These are phyloP conservation scores for Immersiella caudata DNA, from an alignment of 495 filamentous ascomycete genomes.

Conservation along the genomic window DNA sequence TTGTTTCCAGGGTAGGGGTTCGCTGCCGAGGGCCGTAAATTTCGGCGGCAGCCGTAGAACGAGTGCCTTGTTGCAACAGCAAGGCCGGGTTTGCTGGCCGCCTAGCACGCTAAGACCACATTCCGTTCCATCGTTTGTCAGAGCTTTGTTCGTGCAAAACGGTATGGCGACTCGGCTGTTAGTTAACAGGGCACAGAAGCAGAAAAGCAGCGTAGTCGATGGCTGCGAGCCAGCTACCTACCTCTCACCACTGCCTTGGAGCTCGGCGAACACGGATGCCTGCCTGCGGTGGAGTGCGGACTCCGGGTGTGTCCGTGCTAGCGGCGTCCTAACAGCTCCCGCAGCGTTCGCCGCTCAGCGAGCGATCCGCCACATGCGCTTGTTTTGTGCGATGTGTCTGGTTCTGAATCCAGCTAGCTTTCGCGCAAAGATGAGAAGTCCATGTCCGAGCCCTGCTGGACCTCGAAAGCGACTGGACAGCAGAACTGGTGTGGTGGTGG, in stretches of 20 bases:
- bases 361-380: background rate
- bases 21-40: constrained; percentile 15
- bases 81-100: background rate
- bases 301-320: too few species aligned
- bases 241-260: background rate
- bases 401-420: constrained; percentile 9
- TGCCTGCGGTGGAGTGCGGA: background rate
- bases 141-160: background rate
- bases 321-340: too few species aligned
- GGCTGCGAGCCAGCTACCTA: too few species aligned
- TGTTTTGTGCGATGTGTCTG: constrained; percentile 3
- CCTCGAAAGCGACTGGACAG: background rate
- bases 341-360: background rate
- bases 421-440: background rate
- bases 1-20: background rate
- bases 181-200: background rate
- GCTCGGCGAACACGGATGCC: background rate
- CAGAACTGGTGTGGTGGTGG: constrained; percentile 6
- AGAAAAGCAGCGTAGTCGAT: background rate
- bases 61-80: background rate
- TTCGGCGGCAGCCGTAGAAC: background rate
- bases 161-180: background rate
- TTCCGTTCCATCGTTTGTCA: background rate
- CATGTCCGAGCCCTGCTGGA: constrained; percentile 10
- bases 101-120: background rate